Evolutionary conservation across 495 filamentous ascomycete species (phyloP), one percentile per base, ranked within the genome.

Genomic region (Neurospora sp.): DNA sequence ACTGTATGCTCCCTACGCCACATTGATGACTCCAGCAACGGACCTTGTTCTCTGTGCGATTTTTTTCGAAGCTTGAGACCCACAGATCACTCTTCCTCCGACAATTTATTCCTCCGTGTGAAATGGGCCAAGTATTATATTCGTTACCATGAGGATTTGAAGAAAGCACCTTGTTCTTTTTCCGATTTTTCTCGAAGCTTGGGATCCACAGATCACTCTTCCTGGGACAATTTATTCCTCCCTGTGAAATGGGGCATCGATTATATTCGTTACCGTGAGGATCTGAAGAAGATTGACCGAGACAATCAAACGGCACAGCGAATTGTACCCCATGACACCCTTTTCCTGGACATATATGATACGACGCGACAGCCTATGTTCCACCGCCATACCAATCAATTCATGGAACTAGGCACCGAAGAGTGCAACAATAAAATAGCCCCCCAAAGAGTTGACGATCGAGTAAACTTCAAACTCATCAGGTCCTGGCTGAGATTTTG

Each of bases 401-500:
- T 45, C 3, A 45, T 45, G 42, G 42, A 45, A 20, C 42, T 9
- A 20, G 42, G 42, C n/a, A 20, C 2, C 42, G 7, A 45, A 45
- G 3, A 45, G 7, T 4, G 0, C 3, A 9, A 45, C 17, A 20
- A 9, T 45, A 8, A 45, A 9, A 45, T 45, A n/a, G n/a, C 42
- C 8, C 3, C 42, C 8, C 16, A 17, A 1, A 45, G 3, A 45
- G 42, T 45, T 20, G 42, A 20, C n/a, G n/a, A 45, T 45, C 42
- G 42, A 45, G 42, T 45, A 17, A 45, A 45, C 42, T 45, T 45
- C 17, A 9, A 20, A 45, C 42, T 45, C 2, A 45, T 45, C 0
- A 20, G 3, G n/a, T 72, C 69, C 3, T 75, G 74, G 72, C 37
- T 75, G n/a, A 17, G n/a, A 3, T 69, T 44, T 38, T 75, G 74